Evolutionary conservation across 2,329 filamentous ascomycete species (phyloP), one percentile per base, ranked within the genome.

Genomic region (Lomentospora prolificans): DNA sequence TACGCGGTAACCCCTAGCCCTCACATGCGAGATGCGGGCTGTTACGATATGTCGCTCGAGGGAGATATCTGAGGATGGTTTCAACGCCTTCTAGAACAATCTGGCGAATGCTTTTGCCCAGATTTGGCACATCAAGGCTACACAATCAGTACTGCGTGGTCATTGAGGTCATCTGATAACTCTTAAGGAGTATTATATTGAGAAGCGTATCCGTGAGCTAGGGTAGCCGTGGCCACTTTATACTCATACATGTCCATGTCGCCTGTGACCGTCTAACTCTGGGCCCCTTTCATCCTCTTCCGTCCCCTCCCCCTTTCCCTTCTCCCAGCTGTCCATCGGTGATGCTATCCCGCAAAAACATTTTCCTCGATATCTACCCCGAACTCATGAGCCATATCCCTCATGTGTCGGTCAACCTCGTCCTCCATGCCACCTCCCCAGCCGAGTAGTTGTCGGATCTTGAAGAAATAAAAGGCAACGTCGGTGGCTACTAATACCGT

Each of bases 351-450:
- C 57, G 95, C 89, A 71, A 96, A 96, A 2, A 96, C 80, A 41
- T 85, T 83, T 67, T 95, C 89, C 66, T 95, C 87, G 61, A 97
- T 71, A 69, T 97, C 91, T 3, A 97, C 82, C 0, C 94, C 94
- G 72, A 94, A 90, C 62, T 95, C 91, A 67, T 87, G 89, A 1
- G 91, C 92, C 77, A 96, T 88, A 57, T 78, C 81, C 70, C 81
- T 85, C 90, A 97, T 95, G 62, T 86, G 81, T 65, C 81, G 80
- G 75, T 97, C 94, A 59, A 97, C 84, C 67, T 92, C 90, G 66
- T 96, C 92, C 67, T 97, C 94, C 87, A 97, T 94, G 0, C 91
- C 91, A 8, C 84, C 79, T 0, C 91, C 90, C 2, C 84, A 69
- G 0, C 89, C 88, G 10, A 96, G 66, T 67, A 81, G 79, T 72